phyloP scores from a whole-genome alignment of 306 rosid genomes.

The Luffa aegyptiaca region DNA sequence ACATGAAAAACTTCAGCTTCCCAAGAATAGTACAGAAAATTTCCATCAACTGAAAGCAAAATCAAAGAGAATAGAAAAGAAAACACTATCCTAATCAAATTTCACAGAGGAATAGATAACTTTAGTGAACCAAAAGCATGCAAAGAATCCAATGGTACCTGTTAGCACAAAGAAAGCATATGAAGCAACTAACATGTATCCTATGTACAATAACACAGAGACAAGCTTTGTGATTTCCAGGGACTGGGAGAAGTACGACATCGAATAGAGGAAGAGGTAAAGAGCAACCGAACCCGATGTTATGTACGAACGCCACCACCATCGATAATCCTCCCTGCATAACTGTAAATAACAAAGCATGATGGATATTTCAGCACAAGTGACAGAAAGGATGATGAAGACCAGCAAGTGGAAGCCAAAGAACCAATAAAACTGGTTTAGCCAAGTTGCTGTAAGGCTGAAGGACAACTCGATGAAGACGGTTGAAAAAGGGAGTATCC shows the following conservation, averaged over 20 bases:
- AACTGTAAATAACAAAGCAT: slow-evolving; percentile 72
- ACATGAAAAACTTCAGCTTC: neutral
- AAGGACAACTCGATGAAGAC: slow-evolving; percentile 61
- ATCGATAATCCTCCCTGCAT: slow-evolving; percentile 68
- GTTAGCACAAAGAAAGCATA: slow-evolving; percentile 68
- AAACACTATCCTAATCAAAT: slow-evolving; percentile 33
- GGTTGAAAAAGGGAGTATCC: slow-evolving; percentile 72
- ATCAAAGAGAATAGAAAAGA: neutral
- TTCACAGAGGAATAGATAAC: slow-evolving; percentile 67
- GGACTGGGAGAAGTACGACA: slow-evolving; percentile 56
- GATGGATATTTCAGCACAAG: slow-evolving; percentile 62
- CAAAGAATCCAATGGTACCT: slow-evolving; percentile 63
- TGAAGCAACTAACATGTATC: slow-evolving; percentile 62
- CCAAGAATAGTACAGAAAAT: neutral
- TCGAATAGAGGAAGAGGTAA: slow-evolving; percentile 60
- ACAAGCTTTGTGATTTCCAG: slow-evolving; percentile 61
- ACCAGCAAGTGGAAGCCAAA: slow-evolving; percentile 71
- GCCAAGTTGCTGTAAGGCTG: slow-evolving; percentile 66
- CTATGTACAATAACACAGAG: slow-evolving; percentile 43
- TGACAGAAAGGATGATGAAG: slow-evolving; percentile 49
- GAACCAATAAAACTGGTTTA: slow-evolving; percentile 66
- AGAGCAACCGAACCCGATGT: slow-evolving; percentile 63
- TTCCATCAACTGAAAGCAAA: neutral
- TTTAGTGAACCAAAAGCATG: slow-evolving; percentile 68
- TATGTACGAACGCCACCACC: slow-evolving; percentile 81